Base-by-base conservation (phyloP, 2,329 filamentous ascomycete species). In the Colletotrichum tropicale region DNA sequence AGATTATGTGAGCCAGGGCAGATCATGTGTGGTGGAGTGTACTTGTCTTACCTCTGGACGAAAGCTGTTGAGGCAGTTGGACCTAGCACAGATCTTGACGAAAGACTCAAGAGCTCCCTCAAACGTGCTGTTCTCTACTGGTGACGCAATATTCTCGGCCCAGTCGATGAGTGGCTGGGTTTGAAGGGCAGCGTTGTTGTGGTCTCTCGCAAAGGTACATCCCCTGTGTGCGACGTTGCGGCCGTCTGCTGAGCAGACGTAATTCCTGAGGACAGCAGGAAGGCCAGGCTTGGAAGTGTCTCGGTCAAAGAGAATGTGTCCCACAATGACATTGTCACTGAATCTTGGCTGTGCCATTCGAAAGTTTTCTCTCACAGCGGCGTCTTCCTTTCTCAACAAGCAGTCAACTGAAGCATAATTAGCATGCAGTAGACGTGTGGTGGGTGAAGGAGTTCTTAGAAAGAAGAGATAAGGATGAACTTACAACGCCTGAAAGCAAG, bases 91-190 rank as follows among this genome's bases (percentile, higher is more conserved):
- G 24, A 16, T 56, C 48, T 66, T 66, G 16, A 76, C 28, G 18
- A 76, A 76, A 7, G n/a, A 30, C 16, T 71, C 73, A 30, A 76
- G 60, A 21, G 24, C 66, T 10, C 61, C 69, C 36, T 76, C 73
- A 34, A 76, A 76, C 5, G 68, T 70, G 5, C n/a, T 38, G 26
- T 48, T 15, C 7, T 70, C 64, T 21, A 68, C 68, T 18, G 34
- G 28, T 5, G 34, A 32, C 36, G 62, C 55, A n/a, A 28, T 24
- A 26, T 28, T 36, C 48, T 69, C 73, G 58, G 34, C 64, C 73
- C 68, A 76, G 7, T 62, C 28, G 9, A 71, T 32, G 7, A 71
- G 69, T 16, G 30, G 18, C 5, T 67, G 34, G 10, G 61, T 64
- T 21, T 6, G 13, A 12, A 70, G 55, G 9, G 67, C 67, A 8